A percentile compares a stretch with the other conserved stretches of the same genome.
Evolutionary conservation across 345 rosid species (phyloP).

Genomic region (Balakata baccata): DNA sequence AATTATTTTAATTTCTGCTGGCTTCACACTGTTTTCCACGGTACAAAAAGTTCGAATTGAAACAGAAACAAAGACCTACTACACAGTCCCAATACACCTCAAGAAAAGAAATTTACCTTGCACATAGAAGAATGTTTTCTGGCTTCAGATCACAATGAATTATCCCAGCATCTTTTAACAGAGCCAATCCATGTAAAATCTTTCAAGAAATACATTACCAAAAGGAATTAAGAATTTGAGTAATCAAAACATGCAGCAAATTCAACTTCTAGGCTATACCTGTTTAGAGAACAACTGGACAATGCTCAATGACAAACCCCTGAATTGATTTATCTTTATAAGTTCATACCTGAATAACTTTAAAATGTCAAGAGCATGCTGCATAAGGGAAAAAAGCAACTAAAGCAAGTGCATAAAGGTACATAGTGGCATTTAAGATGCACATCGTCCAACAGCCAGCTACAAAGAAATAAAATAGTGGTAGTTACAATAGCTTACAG

Average conservation of each 20-base stretch:
- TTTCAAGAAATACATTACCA: conserved; percentile 26
- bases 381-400: conserved; percentile 19
- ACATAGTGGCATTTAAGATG: conserved; percentile 6
- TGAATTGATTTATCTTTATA: conserved; percentile 87
- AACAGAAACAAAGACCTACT: conserved; percentile 11
- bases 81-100: conserved; percentile 12
- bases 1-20: conserved; percentile 93
- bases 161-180: conserved; percentile 90
- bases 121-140: conserved; percentile 89
- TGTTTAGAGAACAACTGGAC: conserved; percentile 96
- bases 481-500: conserved; percentile 52
- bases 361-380: conserved; percentile 29
- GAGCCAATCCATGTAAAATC: conserved; percentile 87
- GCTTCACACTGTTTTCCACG: conserved; percentile 63
- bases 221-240: conserved; percentile 17
- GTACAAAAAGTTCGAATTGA: conserved; percentile 18
- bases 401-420: neutral
- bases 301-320: conserved; percentile 92
- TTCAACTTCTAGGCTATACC: conserved; percentile 40
- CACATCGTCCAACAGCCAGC: conserved; percentile 10
- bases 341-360: conserved; percentile 77
- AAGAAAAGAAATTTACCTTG: conserved; percentile 57
- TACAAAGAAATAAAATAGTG: neutral
- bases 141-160: conserved; percentile 99
- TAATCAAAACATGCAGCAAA: conserved; percentile 5